These are phyloP conservation scores for Flaveria trinervia DNA, from an alignment of 129 eudicot species.

Conservation along the genomic window DNA sequence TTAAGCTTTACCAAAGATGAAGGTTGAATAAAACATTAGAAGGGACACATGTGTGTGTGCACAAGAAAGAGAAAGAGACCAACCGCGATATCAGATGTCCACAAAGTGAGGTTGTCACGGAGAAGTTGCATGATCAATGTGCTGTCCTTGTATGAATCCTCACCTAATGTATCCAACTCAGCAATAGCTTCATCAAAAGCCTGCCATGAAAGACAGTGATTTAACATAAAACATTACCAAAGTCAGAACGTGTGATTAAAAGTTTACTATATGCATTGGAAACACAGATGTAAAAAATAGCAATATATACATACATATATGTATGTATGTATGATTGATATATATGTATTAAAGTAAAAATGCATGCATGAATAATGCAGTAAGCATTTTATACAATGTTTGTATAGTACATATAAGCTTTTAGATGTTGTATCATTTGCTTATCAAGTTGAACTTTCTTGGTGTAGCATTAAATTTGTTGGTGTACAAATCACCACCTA, in stretches of 20 bases:
- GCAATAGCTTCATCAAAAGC: slow-evolving; percentile 95
- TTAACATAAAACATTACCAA: background rate
- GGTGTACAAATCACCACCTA: too few relatives aligned
- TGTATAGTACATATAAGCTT: background rate
- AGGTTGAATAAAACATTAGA: background rate
- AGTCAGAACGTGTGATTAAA: background rate
- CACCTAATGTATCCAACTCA: slow-evolving; percentile 91
- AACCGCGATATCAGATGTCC: slow-evolving; percentile 87
- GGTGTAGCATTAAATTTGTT: background rate
- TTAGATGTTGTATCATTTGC: background rate
- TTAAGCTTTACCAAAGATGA: background rate
- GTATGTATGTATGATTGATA: too few relatives aligned
- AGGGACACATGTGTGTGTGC: background rate
- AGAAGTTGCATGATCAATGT: slow-evolving; percentile 93
- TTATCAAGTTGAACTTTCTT: background rate
- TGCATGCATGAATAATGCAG: too few relatives aligned
- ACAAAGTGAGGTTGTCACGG: slow-evolving; percentile 88
- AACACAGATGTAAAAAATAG: background rate
- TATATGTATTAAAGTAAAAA: background rate
- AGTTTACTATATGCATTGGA: background rate
- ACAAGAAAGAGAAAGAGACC: slow-evolving; percentile 23
- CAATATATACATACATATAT: too few relatives aligned
- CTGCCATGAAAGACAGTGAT: slow-evolving; percentile 34
- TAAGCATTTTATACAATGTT: too few relatives aligned
- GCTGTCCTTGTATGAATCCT: slow-evolving; percentile 98